A percentile compares a stretch with the other conserved stretches of the same genome.
These are phyloP conservation scores for Kuraishia capsulata DNA, from an alignment of 805 yeast species.

Conservation along the genomic window DNA sequence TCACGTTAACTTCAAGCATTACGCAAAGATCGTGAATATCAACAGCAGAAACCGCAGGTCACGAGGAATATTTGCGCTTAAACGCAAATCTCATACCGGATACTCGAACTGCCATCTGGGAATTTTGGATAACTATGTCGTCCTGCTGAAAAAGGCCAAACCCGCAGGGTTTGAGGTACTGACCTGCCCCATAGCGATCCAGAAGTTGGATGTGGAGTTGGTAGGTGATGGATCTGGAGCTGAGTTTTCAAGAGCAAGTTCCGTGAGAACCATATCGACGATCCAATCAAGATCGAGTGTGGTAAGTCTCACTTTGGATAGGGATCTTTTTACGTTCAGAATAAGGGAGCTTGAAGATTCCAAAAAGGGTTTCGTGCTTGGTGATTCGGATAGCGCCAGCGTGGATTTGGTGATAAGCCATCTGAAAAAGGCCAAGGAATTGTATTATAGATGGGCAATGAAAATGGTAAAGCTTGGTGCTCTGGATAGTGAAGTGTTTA, in stretches of 20 bases:
- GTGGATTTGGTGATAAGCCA: neutral
- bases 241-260: neutral
- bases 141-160: constrained; percentile 24
- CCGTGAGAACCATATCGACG: neutral
- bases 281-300: neutral
- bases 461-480: neutral
- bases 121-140: constrained; percentile 60
- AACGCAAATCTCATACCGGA: constrained; percentile 22
- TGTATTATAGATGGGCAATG: neutral
- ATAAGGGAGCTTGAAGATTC: neutral
- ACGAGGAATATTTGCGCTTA: neutral
- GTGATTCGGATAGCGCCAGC: neutral
- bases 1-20: neutral
- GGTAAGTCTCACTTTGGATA: neutral
- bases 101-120: constrained; percentile 42
- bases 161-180: constrained; percentile 26
- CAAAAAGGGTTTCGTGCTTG: neutral
- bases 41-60: constrained; percentile 55
- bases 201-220: constrained; percentile 30
- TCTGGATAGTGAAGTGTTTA: neutral
- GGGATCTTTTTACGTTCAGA: neutral
- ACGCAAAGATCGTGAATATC: neutral
- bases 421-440: neutral
- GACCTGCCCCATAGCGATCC: constrained; percentile 52
- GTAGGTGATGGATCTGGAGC: constrained; percentile 18